Percentiles rank a stretch among this genome's conserved stretches.
Evolutionary conservation across 179 eudicot genomes (phyloP).

Genomic region (Monotropa hypopitys): DNA sequence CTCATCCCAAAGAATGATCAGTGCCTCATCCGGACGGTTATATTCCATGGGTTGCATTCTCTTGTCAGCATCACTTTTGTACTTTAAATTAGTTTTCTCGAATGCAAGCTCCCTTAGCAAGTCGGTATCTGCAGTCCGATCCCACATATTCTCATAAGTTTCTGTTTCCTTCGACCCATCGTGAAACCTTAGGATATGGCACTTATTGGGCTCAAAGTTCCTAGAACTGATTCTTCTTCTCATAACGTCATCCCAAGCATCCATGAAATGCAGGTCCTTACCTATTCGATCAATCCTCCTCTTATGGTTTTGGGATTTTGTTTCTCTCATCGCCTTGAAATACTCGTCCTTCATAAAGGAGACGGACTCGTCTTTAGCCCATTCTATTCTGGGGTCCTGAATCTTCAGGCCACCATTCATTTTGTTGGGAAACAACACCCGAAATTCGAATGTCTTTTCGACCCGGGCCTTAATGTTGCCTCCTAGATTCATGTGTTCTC

Average conservation of each 20-base stretch:
- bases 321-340: slow-evolving; percentile 1
- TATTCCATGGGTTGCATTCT: too few species aligned
- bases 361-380: slow-evolving; percentile 21
- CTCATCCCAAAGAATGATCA: too few species aligned
- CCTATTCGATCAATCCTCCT: slow-evolving; percentile 31
- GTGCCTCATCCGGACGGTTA: too few species aligned
- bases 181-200: slow-evolving; percentile 26
- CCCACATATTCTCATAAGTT: slow-evolving; percentile 73
- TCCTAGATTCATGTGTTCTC: too few species aligned
- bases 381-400: slow-evolving; percentile 11
- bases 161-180: slow-evolving; percentile 35
- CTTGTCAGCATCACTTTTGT: too few species aligned
- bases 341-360: slow-evolving; percentile 17
- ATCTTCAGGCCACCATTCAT: slow-evolving; percentile 9
- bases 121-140: slow-evolving; percentile 64
- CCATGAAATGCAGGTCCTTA: slow-evolving; percentile 26
- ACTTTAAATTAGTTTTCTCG: too few species aligned
- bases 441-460: slow-evolving; percentile 23
- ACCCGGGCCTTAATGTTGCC: not conserved
- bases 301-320: not conserved
- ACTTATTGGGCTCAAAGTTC: slow-evolving; percentile 21
- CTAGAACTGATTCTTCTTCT: slow-evolving; percentile 5
- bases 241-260: slow-evolving; percentile 18
- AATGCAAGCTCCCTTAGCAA: too few species aligned
- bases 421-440: slow-evolving; percentile 37